Base-by-base conservation (phyloP, 1,284 basidiomycete genomes). In the Heimioporus punctisporus region DNA sequence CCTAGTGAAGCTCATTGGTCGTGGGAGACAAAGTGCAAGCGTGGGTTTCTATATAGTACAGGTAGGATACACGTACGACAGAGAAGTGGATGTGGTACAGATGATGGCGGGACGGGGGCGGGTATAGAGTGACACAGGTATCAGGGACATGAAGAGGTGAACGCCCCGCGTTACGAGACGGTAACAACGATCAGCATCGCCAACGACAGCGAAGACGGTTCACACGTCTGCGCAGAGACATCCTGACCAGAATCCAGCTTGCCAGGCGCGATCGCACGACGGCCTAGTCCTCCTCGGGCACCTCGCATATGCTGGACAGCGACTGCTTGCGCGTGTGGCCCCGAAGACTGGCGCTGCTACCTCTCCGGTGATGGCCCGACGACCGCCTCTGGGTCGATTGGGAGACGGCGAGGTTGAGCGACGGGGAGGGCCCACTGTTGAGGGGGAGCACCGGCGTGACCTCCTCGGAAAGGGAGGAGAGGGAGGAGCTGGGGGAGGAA, bases 401-500 rank as follows among this genome's bases (percentile, higher is more conserved):
- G 12, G 61, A 27, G 21, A 30, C 50, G 4, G 55, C 39, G 0
- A 60, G 42, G 28, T 23, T 21, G 6, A 59, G 42, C 0, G 60
- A 53, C 30, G 63, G 55, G 6, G 63, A 44, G 5, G 56, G 60
- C 0, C 58, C 54, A 3, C 48, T 49, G 4, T 48, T 53, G 34
- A 61, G 61, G 17, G 67, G 62, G 9, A 70, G 56, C n/a, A 69
- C 67, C 0, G 69, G 65, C 0, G 68, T 67, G 30, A 60, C 42
- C 31, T 70, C 70, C 43, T 72, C 67, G 44, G 70, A 60, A 37
- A 70, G 66, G 9, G 71, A 69, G 7, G 68, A 72, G 5, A 72
- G 55, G 27, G 70, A 71, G 0, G 71, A 68, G 5, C 54, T 70
- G 5, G 71, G 72, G 27, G 68, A 70, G n/a, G 68, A 69, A 51